phyloP scores from a whole-genome alignment of 208 protist genomes.

The Leishmania arabica region DNA sequence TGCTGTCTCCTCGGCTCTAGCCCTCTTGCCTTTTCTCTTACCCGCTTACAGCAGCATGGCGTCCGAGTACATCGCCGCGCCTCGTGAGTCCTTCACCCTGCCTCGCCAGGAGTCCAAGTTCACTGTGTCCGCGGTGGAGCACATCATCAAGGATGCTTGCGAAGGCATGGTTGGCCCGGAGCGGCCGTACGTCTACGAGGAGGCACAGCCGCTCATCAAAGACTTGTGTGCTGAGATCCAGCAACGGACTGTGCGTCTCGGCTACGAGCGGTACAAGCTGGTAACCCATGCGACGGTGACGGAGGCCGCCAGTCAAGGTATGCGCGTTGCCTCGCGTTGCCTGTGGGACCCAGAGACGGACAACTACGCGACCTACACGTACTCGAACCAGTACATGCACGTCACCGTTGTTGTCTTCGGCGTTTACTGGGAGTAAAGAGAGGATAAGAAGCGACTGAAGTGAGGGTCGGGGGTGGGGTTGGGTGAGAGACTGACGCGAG shows the following conservation, averaged over 20 bases:
- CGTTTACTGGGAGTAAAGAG: constrained; percentile 81
- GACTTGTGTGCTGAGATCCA: constrained; percentile 90
- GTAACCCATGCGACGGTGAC: constrained; percentile 86
- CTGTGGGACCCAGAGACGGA: constrained; percentile 93
- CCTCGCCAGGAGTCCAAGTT: constrained; percentile 78
- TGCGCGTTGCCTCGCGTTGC: constrained; percentile 84
- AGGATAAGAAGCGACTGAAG: not conserved
- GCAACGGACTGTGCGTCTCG: constrained; percentile 84
- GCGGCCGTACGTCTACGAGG: constrained; percentile 72
- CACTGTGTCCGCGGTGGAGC: constrained; percentile 74
- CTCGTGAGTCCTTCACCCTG: constrained; percentile 65
- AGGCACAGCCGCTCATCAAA: constrained; percentile 80
- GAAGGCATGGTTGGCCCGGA: constrained; percentile 64
- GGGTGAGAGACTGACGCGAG: not conserved
- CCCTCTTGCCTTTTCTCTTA: constrained; percentile 22
- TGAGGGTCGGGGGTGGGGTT: not conserved
- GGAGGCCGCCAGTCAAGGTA: constrained; percentile 84
- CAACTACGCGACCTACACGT: constrained; percentile 86
- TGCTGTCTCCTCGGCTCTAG: constrained; percentile 17
- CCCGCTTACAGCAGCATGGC: constrained; percentile 9
- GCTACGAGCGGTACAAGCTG: constrained; percentile 92
- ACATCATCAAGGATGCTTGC: constrained; percentile 77
- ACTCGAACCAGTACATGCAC: constrained; percentile 79
- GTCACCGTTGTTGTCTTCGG: constrained; percentile 74
- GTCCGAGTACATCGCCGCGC: constrained; percentile 49